Percentiles rank a stretch among this genome's conserved stretches.
Evolutionary conservation across 345 rosid genomes (phyloP).

Genomic region (Aethionema arabicum): DNA sequence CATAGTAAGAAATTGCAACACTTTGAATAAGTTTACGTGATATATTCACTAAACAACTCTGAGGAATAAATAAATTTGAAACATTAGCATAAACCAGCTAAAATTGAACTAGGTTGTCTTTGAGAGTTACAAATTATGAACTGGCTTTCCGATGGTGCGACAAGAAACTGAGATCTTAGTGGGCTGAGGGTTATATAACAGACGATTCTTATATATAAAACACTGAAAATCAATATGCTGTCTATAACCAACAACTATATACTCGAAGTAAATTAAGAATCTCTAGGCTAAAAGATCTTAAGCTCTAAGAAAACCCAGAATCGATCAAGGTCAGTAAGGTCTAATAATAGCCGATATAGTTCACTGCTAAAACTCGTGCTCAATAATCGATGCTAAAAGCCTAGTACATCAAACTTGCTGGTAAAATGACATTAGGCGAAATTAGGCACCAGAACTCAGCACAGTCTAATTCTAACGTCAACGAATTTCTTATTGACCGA

Average conservation of each 20-base stretch:
- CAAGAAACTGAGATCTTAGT: background rate
- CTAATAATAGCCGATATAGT: constrained; percentile 2
- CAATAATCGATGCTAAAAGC: constrained; percentile 17
- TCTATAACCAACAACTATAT: background rate
- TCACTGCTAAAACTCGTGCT: background rate
- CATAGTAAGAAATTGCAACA: constrained; percentile 26
- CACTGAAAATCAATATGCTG: background rate
- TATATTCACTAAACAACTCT: background rate
- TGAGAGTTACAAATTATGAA: background rate
- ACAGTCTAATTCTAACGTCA: constrained; percentile 12
- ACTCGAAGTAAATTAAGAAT: constrained; percentile 1
- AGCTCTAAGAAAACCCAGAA: constrained; percentile 18
- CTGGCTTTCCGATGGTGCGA: background rate
- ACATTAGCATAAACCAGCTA: background rate
- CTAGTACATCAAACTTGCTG: background rate
- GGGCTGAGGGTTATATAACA: background rate
- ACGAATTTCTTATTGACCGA: constrained; percentile 20
- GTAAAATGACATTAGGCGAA: constrained; percentile 3
- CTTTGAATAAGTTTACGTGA: background rate
- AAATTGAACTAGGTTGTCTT: background rate
- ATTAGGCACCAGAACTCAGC: background rate
- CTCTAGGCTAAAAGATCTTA: constrained; percentile 3
- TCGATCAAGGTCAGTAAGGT: constrained; percentile 30
- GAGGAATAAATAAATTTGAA: background rate
- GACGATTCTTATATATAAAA: background rate